Evolutionary conservation across 2,329 filamentous ascomycete genomes (phyloP), one percentile per base, ranked within the genome.

Genomic region (Aspergillus ibericus): DNA sequence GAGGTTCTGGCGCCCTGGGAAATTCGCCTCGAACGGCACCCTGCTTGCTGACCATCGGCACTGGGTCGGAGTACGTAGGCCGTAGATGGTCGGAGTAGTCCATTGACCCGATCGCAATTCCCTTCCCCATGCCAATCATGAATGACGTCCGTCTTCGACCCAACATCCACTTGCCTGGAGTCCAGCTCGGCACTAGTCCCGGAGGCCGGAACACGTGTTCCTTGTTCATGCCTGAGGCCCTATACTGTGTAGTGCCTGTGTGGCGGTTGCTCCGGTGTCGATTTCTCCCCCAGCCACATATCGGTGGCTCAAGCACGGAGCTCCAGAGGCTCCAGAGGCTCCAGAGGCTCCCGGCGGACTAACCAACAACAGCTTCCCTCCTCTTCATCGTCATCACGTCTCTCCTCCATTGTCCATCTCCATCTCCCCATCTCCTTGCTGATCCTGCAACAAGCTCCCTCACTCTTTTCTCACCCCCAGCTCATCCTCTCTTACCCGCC

Each of bases 1-100:
- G 67, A 61, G 60, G 56, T 60, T 65, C 72, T 72, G 71, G 73
- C 71, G 72, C 69, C 70, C 67, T 69, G 64, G 65, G 40, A 55
- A 48, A 48, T 48, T 48, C 44, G 44, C 44, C 25, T 48, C 44
- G 44, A 48, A 8, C 44, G 44, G 44, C 44, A 48, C 44, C 25
- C 55, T 56, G 8, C n/a, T 40, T 4, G 22, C 22, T 25, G 22
- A 25, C 22, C 22, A 25, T 25, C 22, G 22, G 22, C 22, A 25
- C 22, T 25, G 22, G 22, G 3, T 3, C 22, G 22, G 22, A 25
- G 36, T n/a, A 40, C 36, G 20, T 29, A 10, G 25, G 25, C 16
- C 6, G 25, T 48, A 15, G 27, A 8, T 48, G 8, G 25, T 16
- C 44, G n/a, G 44, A 42, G 18, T 5, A 18, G 38, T 42, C 25